Evolutionary conservation across 345 rosid genomes (phyloP).

Genomic region (Barbarea vulgaris): DNA sequence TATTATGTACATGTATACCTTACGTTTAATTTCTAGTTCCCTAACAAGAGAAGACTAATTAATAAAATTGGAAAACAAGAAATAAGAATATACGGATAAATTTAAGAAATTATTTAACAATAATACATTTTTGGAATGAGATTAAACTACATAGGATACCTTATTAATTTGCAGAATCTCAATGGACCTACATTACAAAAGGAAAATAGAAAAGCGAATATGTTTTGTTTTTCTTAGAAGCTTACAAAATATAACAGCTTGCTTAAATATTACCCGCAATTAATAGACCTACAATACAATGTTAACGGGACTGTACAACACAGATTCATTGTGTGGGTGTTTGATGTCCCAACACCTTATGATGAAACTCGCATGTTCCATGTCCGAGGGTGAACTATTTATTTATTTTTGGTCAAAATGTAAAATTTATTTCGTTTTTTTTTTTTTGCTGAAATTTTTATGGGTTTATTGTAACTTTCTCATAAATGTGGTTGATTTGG

Average conservation of each 20-base stretch:
- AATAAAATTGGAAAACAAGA: not conserved
- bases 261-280: not conserved
- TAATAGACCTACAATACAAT: too few relatives aligned
- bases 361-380: conserved; percentile 30
- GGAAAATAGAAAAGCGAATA: not conserved
- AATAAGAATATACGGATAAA: not conserved
- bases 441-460: too few relatives aligned
- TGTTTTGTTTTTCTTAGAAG: not conserved
- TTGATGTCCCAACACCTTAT: conserved; percentile 25
- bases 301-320: too few relatives aligned
- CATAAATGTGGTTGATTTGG: not conserved
- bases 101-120: not conserved
- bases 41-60: not conserved
- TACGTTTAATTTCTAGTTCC: not conserved
- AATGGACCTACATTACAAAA: conserved; percentile 26
- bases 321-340: conserved; percentile 1
- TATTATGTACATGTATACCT: not conserved
- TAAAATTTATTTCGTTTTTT: too few relatives aligned
- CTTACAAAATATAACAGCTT: conserved; percentile 11
- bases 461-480: too few relatives aligned
- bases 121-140: conserved; percentile 1
- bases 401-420: not conserved
- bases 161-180: conserved; percentile 7
- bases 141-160: conserved; percentile 27
- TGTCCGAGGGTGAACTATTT: conserved; percentile 16